Base-by-base conservation (phyloP, 2,329 filamentous ascomycete species). In the Aspergillus oerlinghausenensis region DNA sequence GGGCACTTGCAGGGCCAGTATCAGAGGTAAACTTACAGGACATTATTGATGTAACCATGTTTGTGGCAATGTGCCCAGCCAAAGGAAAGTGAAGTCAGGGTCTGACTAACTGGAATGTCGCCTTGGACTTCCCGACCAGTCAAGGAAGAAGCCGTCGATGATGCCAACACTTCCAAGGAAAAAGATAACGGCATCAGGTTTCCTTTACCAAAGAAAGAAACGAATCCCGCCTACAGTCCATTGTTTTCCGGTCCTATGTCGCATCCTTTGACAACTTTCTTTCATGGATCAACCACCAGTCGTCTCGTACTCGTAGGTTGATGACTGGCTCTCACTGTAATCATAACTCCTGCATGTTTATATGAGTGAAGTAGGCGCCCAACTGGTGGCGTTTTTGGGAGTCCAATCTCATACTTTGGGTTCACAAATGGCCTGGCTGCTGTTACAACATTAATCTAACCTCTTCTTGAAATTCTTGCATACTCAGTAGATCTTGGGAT, bases 121-220 rank as follows among this genome's bases (percentile, higher is more conserved):
- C 32, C 32, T 38, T 14, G 28, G 38, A 19, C 28, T 50, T 55
- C 49, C 51, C 51, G 49, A 50, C 58, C 58, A 59, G 43, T 54
- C 56, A 54, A 42, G 23, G 45, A 21, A 26, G 29, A 32, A 11
- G 45, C 23, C 25, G 28, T 55, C 38, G 50, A 57, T 61, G 54
- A 62, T 59, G 59, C 52, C 50, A 47, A 55, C 53, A 59, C 55
- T 53, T 28, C 43, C 11, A 48, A 21, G 28, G 5, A 55, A 50
- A 19, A 29, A 38, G 8, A 40, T 25, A 42, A 45, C 21, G 19
- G n/a, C n/a, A 19, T 43, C 43, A 47, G 43, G 43, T 23, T 47
- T 47, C 21, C 8, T 21, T 19, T 9, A 10, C 40, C 40, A 38
- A 19, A 50, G 32, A 28, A 50, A 50, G 28, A 11, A 10, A 25